These are phyloP conservation scores for Saccharomyces uvarum DNA, from an alignment of 1,139 yeast genomes.

Conservation along the genomic window DNA sequence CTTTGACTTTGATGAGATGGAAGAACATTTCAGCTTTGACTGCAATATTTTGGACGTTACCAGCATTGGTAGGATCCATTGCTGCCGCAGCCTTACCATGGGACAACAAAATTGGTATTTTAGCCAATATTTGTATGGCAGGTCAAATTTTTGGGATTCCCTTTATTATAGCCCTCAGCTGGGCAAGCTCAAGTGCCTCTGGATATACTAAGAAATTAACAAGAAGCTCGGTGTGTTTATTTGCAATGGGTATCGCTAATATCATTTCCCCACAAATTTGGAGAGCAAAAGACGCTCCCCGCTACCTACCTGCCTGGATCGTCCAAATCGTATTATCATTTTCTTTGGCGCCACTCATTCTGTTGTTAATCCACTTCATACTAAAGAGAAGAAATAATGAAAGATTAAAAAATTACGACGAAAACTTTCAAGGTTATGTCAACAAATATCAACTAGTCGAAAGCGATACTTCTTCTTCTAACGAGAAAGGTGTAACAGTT, in stretches of 20 bases:
- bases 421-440: slow-evolving; percentile 5
- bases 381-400: slow-evolving; percentile 35
- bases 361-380: slow-evolving; percentile 36
- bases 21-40: slow-evolving; percentile 31
- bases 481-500: slow-evolving; percentile 13
- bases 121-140: slow-evolving; percentile 39
- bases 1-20: slow-evolving; percentile 22
- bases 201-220: slow-evolving; percentile 40
- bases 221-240: slow-evolving; percentile 37
- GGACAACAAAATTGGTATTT: slow-evolving; percentile 37
- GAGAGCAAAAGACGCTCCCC: slow-evolving; percentile 37
- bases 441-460: slow-evolving; percentile 27
- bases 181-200: slow-evolving; percentile 33
- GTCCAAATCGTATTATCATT: slow-evolving; percentile 46
- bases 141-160: slow-evolving; percentile 38
- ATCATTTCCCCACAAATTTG: slow-evolving; percentile 43
- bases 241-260: slow-evolving; percentile 37
- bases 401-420: slow-evolving; percentile 22
- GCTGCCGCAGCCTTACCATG: slow-evolving; percentile 39
- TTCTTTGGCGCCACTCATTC: slow-evolving; percentile 36
- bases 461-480: slow-evolving; percentile 33
- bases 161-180: slow-evolving; percentile 38
- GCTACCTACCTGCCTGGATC: slow-evolving; percentile 45
- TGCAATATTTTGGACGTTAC: slow-evolving; percentile 37
- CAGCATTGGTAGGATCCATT: slow-evolving; percentile 40